These are phyloP conservation scores for Oldenlandia corymbosa DNA, from an alignment of 257 asterid genomes.

Conservation along the genomic window DNA sequence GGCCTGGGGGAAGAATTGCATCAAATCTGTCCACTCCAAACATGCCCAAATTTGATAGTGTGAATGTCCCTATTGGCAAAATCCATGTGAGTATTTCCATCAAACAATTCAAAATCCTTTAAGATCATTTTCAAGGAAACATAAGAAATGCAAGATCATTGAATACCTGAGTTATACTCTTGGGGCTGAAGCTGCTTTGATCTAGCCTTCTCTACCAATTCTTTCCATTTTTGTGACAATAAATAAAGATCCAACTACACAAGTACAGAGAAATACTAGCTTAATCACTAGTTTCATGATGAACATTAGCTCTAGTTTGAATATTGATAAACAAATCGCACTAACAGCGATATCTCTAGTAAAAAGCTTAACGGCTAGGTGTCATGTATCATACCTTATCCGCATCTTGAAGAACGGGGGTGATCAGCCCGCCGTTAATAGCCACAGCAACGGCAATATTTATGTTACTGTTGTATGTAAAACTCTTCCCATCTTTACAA, in stretches of 20 bases:
- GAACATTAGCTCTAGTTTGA: neutral
- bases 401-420: conserved; percentile 87
- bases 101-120: neutral
- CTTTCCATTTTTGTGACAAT: conserved; percentile 82
- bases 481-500: conserved; percentile 85
- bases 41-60: conserved; percentile 88
- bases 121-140: no score
- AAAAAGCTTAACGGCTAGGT: no score
- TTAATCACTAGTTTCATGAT: neutral
- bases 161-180: conserved; percentile 69
- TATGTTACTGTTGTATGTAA: conserved; percentile 59
- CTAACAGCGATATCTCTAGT: neutral
- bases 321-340: neutral
- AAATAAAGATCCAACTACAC: conserved; percentile 76
- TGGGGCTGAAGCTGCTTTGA: conserved; percentile 86
- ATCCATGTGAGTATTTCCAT: neutral
- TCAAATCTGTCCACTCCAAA: conserved; percentile 93
- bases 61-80: conserved; percentile 62
- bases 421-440: conserved; percentile 72
- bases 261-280: conserved; percentile 19
- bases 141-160: neutral
- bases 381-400: conserved; percentile 48
- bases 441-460: conserved; percentile 89
- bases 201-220: conserved; percentile 77
- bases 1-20: conserved; percentile 95